These are phyloP conservation scores for Paramecium primaurelia DNA, from an alignment of 73 alveolate genomes.

Conservation along the genomic window DNA sequence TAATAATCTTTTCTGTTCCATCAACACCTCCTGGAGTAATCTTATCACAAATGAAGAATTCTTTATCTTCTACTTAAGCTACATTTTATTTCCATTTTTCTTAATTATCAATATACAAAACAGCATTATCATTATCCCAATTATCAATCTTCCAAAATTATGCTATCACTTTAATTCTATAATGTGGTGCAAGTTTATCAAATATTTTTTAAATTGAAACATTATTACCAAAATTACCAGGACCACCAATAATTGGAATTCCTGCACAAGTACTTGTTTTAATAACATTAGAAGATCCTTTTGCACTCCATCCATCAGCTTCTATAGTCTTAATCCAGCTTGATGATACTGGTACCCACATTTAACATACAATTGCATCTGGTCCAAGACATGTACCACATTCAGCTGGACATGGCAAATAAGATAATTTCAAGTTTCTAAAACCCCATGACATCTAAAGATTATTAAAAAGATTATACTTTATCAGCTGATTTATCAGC, in stretches of 20 bases:
- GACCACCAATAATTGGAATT: slow-evolving; percentile 11
- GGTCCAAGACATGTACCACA: slow-evolving; percentile 41
- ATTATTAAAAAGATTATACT: not conserved
- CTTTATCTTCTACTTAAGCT: not conserved
- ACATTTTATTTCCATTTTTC: not conserved
- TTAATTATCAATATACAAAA: not conserved
- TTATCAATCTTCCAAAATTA: slow-evolving; percentile 41
- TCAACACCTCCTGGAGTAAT: not conserved
- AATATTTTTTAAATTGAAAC: not conserved
- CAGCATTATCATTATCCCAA: not conserved
- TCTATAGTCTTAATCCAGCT: not conserved
- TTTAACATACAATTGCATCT: not conserved
- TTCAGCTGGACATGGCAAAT: slow-evolving; percentile 1
- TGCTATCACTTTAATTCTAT: not conserved
- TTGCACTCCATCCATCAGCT: slow-evolving; percentile 1
- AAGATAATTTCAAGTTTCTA: slow-evolving; percentile 4
- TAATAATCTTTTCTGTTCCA: not conserved
- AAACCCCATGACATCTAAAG: slow-evolving; percentile 12
- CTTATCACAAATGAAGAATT: not conserved
- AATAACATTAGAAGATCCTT: not conserved
- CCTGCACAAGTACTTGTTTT: slow-evolving; percentile 16
- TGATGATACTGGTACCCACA: slow-evolving; percentile 16
- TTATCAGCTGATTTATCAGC: not conserved
- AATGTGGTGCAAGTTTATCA: not conserved
- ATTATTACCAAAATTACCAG: not conserved